A percentile compares a stretch with the other conserved stretches of the same genome.
phyloP scores from a whole-genome alignment of 176 grass and related monocot species.

The Oryza punctata region DNA sequence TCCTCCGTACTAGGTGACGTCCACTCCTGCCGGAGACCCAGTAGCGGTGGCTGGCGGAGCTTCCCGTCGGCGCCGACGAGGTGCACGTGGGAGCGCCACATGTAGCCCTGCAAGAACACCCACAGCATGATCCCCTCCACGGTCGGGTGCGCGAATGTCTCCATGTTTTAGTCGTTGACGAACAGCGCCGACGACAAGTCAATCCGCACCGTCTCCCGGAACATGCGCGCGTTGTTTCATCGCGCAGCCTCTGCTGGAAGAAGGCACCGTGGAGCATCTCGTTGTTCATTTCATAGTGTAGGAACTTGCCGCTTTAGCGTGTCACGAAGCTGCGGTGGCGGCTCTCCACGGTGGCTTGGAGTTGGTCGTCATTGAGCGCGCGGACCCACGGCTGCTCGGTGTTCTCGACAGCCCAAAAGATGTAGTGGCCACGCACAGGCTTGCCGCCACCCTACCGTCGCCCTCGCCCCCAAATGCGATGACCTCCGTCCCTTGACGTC shows the following conservation, averaged over 20 bases:
- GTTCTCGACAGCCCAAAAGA: conserved; percentile 68
- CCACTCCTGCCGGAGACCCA: conserved; percentile 55
- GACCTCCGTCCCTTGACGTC: too few species aligned
- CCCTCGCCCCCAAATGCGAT: too few species aligned
- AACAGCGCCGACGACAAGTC: conserved; percentile 57
- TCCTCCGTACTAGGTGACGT: conserved; percentile 10
- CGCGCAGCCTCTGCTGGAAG: conserved; percentile 43
- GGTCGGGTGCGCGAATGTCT: conserved; percentile 68
- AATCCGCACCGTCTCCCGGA: conserved; percentile 48
- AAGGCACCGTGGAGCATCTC: conserved; percentile 81
- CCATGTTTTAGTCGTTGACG: conserved; percentile 88
- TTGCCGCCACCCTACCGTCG: neutral
- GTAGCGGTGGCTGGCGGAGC: conserved; percentile 36
- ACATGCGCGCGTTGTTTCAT: conserved; percentile 60
- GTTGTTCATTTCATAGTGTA: conserved; percentile 78
- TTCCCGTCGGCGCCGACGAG: conserved; percentile 57
- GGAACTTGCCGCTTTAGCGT: conserved; percentile 53
- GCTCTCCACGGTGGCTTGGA: conserved; percentile 48
- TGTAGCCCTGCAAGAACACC: conserved; percentile 74
- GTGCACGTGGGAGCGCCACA: conserved; percentile 48
- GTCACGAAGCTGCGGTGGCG: conserved; percentile 52
- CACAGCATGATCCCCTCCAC: conserved; percentile 69
- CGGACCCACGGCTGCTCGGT: conserved; percentile 62
- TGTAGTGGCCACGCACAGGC: conserved; percentile 62
- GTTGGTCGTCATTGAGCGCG: conserved; percentile 21